Percentiles rank a stretch among this genome's conserved stretches.
Evolutionary conservation across 805 yeast genomes (phyloP).

Genomic region (Kodamaea nitidulidarum): DNA sequence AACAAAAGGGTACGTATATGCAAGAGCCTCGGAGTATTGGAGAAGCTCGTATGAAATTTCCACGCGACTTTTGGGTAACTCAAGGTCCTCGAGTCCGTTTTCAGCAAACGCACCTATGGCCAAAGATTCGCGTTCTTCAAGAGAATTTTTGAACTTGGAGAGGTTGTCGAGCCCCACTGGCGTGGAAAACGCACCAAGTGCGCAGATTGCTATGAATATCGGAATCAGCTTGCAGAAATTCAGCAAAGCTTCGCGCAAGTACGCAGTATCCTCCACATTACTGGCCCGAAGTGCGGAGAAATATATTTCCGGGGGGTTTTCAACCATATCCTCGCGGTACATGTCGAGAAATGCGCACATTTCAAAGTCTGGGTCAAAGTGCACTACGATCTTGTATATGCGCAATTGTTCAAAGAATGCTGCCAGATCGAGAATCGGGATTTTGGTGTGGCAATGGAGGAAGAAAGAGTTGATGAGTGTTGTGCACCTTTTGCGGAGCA

Average conservation of each 20-base stretch:
- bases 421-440: slow-evolving; percentile 29
- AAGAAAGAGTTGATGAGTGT: slow-evolving; percentile 26
- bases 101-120: slow-evolving; percentile 19
- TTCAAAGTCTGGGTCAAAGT: slow-evolving; percentile 17
- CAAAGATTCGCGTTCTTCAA: slow-evolving; percentile 24
- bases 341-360: slow-evolving; percentile 12
- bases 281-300: slow-evolving; percentile 13
- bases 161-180: slow-evolving; percentile 32
- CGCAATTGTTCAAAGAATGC: slow-evolving; percentile 28
- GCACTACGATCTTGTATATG: slow-evolving; percentile 19
- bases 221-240: slow-evolving; percentile 24
- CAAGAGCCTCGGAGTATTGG: slow-evolving; percentile 20
- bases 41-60: slow-evolving; percentile 20
- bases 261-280: slow-evolving; percentile 16
- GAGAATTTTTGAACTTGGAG: slow-evolving; percentile 22
- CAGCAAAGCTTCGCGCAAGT: slow-evolving; percentile 18
- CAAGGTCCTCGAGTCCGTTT: slow-evolving; percentile 3
- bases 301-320: slow-evolving; percentile 12
- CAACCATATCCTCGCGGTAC: slow-evolving; percentile 5
- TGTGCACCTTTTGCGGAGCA: slow-evolving; percentile 16
- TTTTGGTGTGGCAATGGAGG: slow-evolving; percentile 29
- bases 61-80: slow-evolving; percentile 17
- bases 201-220: slow-evolving; percentile 25
- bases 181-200: slow-evolving; percentile 29
- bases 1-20: slow-evolving; percentile 20